Conservation (phyloP, 2,329 filamentous ascomycete genomes). For the Monosporascus sp. region DNA sequence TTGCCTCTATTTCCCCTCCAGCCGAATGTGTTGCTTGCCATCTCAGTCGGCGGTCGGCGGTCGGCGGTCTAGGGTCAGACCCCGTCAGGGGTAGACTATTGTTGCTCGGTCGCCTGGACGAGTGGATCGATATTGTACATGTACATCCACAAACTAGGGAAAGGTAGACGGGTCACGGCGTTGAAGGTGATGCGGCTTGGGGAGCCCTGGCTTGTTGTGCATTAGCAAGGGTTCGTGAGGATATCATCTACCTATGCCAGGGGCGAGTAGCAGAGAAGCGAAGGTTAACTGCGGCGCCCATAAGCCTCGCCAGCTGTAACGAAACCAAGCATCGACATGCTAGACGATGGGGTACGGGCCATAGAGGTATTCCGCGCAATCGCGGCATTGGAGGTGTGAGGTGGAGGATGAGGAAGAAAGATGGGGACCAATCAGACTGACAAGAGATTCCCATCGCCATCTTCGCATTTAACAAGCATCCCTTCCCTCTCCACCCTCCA, state of each 20-base stretch:
- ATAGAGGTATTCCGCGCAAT: no score
- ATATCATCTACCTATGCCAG: not conserved
- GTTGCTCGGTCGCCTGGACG: no score
- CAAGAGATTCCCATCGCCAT: conserved; percentile 9
- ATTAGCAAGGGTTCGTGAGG: not conserved
- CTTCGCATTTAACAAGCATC: conserved; percentile 33
- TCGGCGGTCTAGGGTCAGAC: no score
- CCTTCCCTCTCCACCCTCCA: conserved; percentile 43
- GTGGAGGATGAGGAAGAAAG: conserved; percentile 2
- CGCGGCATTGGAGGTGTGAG: not conserved
- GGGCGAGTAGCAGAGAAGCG: not conserved
- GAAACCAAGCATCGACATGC: no score
- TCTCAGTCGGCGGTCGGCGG: no score
- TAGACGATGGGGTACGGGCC: no score
- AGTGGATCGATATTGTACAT: conserved; percentile 7
- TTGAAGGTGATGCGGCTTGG: conserved; percentile 27
- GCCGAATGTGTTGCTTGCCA: no score
- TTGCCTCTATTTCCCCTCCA: no score
- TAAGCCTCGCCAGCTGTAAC: no score
- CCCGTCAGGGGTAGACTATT: no score
- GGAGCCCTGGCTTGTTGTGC: conserved; percentile 18
- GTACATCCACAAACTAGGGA: conserved; percentile 21
- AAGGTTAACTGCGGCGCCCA: not conserved
- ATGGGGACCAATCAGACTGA: conserved; percentile 8
- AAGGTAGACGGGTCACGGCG: conserved; percentile 21